Percentiles rank a stretch among this genome's conserved stretches.
Evolutionary conservation across 2,329 filamentous ascomycete species (phyloP).

Genomic region (Beauveria brongniartii): DNA sequence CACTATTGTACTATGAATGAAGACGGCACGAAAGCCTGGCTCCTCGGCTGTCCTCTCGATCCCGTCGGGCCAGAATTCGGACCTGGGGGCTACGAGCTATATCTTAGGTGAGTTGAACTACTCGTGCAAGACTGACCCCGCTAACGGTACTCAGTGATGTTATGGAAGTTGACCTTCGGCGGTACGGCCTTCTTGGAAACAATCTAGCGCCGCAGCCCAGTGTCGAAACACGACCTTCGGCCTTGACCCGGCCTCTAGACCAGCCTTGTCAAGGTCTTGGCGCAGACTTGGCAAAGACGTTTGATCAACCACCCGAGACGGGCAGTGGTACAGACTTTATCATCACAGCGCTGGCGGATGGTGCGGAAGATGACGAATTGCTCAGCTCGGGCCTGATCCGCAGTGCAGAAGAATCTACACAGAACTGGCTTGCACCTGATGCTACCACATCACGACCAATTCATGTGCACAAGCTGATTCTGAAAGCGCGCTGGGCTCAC

Average conservation of each 20-base stretch:
- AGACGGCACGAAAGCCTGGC: slow-evolving; percentile 91
- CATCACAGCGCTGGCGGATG: slow-evolving; percentile 80
- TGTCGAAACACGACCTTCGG: slow-evolving; percentile 40
- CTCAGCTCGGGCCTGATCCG: slow-evolving; percentile 43
- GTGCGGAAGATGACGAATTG: slow-evolving; percentile 60
- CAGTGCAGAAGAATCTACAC: slow-evolving; percentile 33
- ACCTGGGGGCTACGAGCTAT: slow-evolving; percentile 72
- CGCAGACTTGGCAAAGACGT: slow-evolving; percentile 75
- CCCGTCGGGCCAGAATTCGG: slow-evolving; percentile 55
- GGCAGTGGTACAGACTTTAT: slow-evolving; percentile 86
- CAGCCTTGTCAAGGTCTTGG: slow-evolving; percentile 64
- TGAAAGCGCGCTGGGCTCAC: slow-evolving; percentile 93
- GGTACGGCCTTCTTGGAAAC: slow-evolving; percentile 85
- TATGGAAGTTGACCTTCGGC: slow-evolving; percentile 83
- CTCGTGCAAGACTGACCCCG: background rate
- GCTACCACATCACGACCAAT: slow-evolving; percentile 71
- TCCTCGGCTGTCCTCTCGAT: slow-evolving; percentile 85
- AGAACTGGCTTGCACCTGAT: slow-evolving; percentile 53
- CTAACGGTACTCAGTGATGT: slow-evolving; percentile 56
- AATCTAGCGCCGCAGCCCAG: slow-evolving; percentile 52
- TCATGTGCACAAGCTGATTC: slow-evolving; percentile 88
- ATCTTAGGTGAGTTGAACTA: slow-evolving; percentile 49
- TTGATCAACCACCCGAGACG: slow-evolving; percentile 75
- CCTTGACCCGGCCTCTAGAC: slow-evolving; percentile 39
- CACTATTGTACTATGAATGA: slow-evolving; percentile 97